Percentiles rank a stretch among this genome's conserved stretches.
These are phyloP conservation scores for Paradendryphiella salina DNA, from an alignment of 2,329 filamentous ascomycete species.

Conservation along the genomic window DNA sequence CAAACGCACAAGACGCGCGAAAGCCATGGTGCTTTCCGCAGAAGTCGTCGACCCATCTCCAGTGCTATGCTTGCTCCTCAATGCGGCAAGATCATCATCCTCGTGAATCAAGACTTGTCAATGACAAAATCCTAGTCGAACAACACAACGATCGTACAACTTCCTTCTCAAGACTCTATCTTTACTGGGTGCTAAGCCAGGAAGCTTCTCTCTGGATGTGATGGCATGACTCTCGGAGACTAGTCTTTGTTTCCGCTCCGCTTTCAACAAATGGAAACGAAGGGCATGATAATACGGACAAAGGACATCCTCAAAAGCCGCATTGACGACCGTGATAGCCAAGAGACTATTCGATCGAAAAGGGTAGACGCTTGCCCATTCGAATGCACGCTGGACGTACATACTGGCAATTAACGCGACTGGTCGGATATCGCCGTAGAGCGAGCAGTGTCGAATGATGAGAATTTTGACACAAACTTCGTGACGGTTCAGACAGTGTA, in stretches of 20 bases:
- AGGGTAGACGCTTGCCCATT: constrained; percentile 61
- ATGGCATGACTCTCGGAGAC: constrained; percentile 83
- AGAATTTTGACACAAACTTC: constrained; percentile 56
- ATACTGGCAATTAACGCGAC: constrained; percentile 68
- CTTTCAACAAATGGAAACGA: constrained; percentile 49
- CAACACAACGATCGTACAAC: constrained; percentile 26
- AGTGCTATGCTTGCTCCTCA: constrained; percentile 8
- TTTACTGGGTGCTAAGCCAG: constrained; percentile 20
- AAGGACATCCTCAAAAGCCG: constrained; percentile 97
- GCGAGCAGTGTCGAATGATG: constrained; percentile 53
- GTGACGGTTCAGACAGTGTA: constrained; percentile 44
- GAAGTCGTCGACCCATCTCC: constrained; percentile 15
- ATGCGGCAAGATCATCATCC: constrained; percentile 19
- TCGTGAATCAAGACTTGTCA: constrained; percentile 12
- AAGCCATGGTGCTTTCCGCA: constrained; percentile 22
- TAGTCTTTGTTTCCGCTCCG: constrained; percentile 92
- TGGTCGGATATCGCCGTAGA: constrained; percentile 58
- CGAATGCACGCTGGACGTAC: constrained; percentile 55
- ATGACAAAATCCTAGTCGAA: constrained; percentile 33
- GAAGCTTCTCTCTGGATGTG: constrained; percentile 71
- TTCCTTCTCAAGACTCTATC: constrained; percentile 19
- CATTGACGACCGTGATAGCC: constrained; percentile 51
- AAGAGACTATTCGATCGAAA: constrained; percentile 32
- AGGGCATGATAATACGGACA: constrained; percentile 76
- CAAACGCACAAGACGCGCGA: constrained; percentile 8